phyloP scores from a whole-genome alignment of 108 stramenopile species.

The Nannochloropsis oceanica region DNA sequence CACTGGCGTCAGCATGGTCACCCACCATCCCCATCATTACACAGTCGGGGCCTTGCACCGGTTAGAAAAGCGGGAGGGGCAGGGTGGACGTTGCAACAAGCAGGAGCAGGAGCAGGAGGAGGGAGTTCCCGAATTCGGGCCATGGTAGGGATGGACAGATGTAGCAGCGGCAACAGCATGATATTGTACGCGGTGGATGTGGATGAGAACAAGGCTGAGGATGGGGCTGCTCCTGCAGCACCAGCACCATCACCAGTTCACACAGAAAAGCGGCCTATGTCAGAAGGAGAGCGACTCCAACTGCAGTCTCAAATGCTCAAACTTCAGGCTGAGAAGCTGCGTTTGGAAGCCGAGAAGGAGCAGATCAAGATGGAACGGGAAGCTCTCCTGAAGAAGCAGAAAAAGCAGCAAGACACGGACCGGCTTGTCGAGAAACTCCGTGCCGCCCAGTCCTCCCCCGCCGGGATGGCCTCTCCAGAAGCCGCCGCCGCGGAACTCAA shows the following conservation, averaged over 20 bases:
- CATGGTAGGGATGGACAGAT: not conserved
- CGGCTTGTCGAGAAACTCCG: not conserved
- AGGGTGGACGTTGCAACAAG: not conserved
- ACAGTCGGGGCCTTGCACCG: not conserved
- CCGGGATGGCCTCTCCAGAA: not conserved
- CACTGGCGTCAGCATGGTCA: not conserved
- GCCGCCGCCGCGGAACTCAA: not conserved
- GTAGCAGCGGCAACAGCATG: not conserved
- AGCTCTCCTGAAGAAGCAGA: slow-evolving; percentile 7
- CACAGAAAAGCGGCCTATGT: not conserved
- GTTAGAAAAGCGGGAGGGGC: not conserved
- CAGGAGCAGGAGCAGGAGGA: not conserved
- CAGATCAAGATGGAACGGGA: slow-evolving; percentile 7
- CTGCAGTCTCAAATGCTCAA: not conserved
- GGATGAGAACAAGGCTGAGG: not conserved
- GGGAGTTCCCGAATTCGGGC: not conserved
- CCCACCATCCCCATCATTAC: not conserved
- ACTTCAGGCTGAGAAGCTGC: slow-evolving; percentile 8
- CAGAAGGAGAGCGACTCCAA: not conserved
- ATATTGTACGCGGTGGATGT: not conserved
- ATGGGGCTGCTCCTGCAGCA: not conserved
- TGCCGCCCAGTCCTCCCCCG: not conserved
- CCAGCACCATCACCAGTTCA: not conserved
- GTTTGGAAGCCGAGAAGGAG: slow-evolving; percentile 22
- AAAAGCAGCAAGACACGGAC: not conserved